Conservation (phyloP, 140 eudicot species). For the Senecio squalidus region DNA sequence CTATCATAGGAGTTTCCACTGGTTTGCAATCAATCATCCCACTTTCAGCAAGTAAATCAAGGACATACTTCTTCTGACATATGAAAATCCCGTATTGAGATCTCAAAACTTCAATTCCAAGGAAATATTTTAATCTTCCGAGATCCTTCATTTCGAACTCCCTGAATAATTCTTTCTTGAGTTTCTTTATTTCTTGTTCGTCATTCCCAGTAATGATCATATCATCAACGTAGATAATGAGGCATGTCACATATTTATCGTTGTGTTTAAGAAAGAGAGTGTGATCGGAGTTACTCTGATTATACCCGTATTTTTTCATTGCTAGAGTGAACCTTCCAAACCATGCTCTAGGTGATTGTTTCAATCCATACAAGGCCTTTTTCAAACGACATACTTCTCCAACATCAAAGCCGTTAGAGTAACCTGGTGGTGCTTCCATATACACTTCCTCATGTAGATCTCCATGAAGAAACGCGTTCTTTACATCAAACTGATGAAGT, state of each 20-base stretch:
- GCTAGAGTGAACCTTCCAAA: neutral
- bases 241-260: neutral
- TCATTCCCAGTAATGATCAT: neutral
- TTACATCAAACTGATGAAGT: neutral
- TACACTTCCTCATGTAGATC: neutral
- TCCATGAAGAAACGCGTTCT: neutral
- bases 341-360: neutral
- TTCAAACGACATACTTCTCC: too few species aligned
- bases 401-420: too few species aligned
- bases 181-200: neutral
- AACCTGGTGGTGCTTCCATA: slow-evolving; percentile 1
- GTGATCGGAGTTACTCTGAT: neutral
- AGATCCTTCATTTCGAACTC: neutral
- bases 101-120: neutral
- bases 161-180: neutral
- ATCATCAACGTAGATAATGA: neutral
- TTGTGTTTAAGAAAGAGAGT: neutral
- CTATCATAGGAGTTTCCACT: neutral
- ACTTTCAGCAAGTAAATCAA: neutral
- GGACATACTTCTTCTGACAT: neutral
- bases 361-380: too few species aligned
- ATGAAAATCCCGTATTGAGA: neutral
- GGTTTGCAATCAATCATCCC: neutral
- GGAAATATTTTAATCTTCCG: neutral
- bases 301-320: neutral